Evolutionary conservation across 163 green algal species (phyloP), one percentile per base, ranked within the genome.

Genomic region (Chloroidium sp.): DNA sequence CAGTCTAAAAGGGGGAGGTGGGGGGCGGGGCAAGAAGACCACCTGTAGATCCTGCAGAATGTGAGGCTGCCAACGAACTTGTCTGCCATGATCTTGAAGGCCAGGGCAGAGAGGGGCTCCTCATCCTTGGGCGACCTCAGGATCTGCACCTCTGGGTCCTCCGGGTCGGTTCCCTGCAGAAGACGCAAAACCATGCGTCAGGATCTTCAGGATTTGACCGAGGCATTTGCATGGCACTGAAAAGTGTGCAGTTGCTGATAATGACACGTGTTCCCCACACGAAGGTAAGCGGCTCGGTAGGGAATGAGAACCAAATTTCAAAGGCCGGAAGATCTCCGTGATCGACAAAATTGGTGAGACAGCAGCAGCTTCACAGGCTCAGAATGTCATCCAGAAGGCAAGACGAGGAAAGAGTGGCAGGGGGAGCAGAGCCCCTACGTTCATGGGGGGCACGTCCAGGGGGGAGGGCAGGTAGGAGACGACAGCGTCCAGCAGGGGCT

Each of bases 21-120:
- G 36, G 36, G 36, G 36, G 36, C 36, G 36, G 36, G 8, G 64
- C 64, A 72, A 72, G 8, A 10, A 72, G 8, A 84, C 62, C 76
- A 78, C 77, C 89, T 95, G 92, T 99, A 99, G 76, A 99, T 90
- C 76, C 96, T 92, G 78, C 92, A 89, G 89, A 99, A 99, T 69
- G 96, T 99, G 69, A 99, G 90, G 2, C 91, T 95, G 64, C 96
- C 96, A 2, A 98, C 92, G 83, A 97, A 99, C 69, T 93, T 92
- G 85, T 99, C 96, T 0, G 95, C 94, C 92, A 97, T 97, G 85
- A 99, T 95, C 91, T 99, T 99, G 92, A 99, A 99, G 78, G 95
- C 96, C 75, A 99, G 93, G 10, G 87, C 96, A 8, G 89, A 93
- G 86, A 99, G 97, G 10, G 95, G 91, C 81, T 93, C 93, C 14